Evolutionary conservation across 1,139 yeast genomes (phyloP), one percentile per base, ranked within the genome.

Genomic region (Lodderomyces oxycetoniae): DNA sequence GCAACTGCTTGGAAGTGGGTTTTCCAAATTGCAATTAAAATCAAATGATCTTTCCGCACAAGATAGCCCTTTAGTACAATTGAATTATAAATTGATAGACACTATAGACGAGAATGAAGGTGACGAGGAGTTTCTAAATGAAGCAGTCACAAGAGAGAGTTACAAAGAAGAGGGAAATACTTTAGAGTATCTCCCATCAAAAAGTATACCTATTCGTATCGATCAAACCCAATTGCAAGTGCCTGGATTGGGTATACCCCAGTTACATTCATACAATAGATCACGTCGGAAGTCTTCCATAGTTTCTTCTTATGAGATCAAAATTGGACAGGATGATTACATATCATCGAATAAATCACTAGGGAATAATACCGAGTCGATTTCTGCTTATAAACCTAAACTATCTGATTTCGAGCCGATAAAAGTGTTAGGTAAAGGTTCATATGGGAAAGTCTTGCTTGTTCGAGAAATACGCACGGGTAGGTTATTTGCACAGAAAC

Each of bases 391-490:
- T 39, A 53, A 49, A 40, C 71, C 74, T 3, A 55, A 54, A 13
- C 50, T 69, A 9, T 48, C 65, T 1, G 95, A 88, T 53, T 88
- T 88, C 49, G 79, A 74, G 43, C 84, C 85, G 2, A 59, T 88
- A 8, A 82, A 79, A 54, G 93, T 87, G 0, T 63, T 88, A n/a
- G 96, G 96, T 0, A 77, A 79, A 43, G 96, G 96, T 3, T 88
- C 95, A 1, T 88, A 86, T 49, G 96, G 97, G 4, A 87, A 86
- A 53, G 97, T 88, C 2, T 53, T 86, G 14, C 60, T 88, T 8
- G 96, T 88, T 1, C 72, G 79, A 36, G 89, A 86, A 50, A 58
- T 55, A 34, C 48, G 71, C 6, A 77, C 87, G 0, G 85, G 85
- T 1, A 70, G 74, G 41, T 60, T 88, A 9, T 89, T 78, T 63